Evolutionary conservation across 2,329 filamentous ascomycete species (phyloP), one percentile per base, ranked within the genome.

Genomic region (Furcasterigmium sp.): DNA sequence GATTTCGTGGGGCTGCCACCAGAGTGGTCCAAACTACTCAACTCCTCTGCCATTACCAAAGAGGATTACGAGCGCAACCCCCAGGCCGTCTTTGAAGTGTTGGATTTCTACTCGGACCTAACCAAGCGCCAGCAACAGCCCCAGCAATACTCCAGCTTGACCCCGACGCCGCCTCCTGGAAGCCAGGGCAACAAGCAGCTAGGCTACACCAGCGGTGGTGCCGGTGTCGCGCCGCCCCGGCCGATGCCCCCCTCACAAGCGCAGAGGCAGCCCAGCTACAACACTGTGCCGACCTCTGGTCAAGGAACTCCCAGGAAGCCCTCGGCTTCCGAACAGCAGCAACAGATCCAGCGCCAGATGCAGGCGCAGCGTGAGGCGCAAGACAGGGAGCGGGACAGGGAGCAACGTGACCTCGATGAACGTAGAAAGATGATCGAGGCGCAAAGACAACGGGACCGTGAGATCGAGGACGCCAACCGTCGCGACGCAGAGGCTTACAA

Each of bases 61-160:
- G 93, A 98, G 58, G 93, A 98, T 62, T 97, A 97, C 66, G 89
- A 95, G 67, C 91, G 93, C 59, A 96, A 98, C 58, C 93, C 93
- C 5, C 85, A 91, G 69, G 89, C 82, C 46, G 85, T 82, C 20
- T 83, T 89, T 43, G 87, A 91, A 60, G 87, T 89, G 36, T 70
- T 91, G 15, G 85, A 91, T 61, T 91, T 91, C 67, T 91, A 91
- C 67, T 88, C 86, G 2, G 86, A 90, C 62, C 84, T 91, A 38
- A 84, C 85, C 50, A 89, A 89, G 69, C 75, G 84, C 49, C 76
- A 79, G 40, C 82, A 89, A 44, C 82, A 89, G 57, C 83, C 84
- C 9, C 75, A 79, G 51, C 75, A 79, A 54, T 90, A 83, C 57
- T 68, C 83, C 20, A 83, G 78, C 55, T 69, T 85, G 41, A 84